These are phyloP conservation scores for Diaporthe aspalathi DNA, from an alignment of 2,329 filamentous ascomycete genomes.

Conservation along the genomic window DNA sequence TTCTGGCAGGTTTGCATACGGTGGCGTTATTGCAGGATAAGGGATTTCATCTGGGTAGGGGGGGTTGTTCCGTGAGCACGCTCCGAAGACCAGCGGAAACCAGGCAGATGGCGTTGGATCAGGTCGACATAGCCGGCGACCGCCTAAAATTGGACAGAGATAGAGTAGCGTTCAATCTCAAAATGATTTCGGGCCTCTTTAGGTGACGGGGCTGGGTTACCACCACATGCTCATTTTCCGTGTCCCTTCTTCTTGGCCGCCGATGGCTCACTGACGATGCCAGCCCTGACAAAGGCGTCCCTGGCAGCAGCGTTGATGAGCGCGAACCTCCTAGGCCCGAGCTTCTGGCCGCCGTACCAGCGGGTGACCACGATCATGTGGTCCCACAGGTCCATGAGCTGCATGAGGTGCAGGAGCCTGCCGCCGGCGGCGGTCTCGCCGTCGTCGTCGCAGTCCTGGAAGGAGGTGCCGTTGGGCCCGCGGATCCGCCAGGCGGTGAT, in stretches of 20 bases:
- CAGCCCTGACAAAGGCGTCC: constrained; percentile 84
- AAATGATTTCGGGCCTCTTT: not conserved
- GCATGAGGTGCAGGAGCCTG: constrained; percentile 87
- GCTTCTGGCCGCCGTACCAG: constrained; percentile 93
- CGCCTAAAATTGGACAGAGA: not conserved
- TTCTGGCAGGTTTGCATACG: constrained; percentile 21
- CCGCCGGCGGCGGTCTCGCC: constrained; percentile 93
- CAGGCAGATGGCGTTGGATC: not conserved
- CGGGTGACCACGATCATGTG: constrained; percentile 91
- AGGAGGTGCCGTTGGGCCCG: constrained; percentile 65
- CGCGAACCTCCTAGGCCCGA: constrained; percentile 90
- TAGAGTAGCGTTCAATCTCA: not conserved
- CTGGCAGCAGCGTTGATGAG: constrained; percentile 89
- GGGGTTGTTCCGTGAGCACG: not conserved
- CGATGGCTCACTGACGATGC: constrained; percentile 69
- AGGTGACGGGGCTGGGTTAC: not conserved
- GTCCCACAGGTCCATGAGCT: constrained; percentile 94
- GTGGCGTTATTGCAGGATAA: constrained; percentile 27
- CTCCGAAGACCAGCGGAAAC: not conserved
- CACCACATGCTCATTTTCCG: constrained; percentile 44
- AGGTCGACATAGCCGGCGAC: not conserved
- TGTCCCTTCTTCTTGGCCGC: constrained; percentile 57
- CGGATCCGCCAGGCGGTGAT: constrained; percentile 94
- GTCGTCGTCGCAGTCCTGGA: constrained; percentile 96
- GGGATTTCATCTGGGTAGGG: not conserved